Conservation (phyloP, 306 rosid species). For the Argentina anserina region DNA sequence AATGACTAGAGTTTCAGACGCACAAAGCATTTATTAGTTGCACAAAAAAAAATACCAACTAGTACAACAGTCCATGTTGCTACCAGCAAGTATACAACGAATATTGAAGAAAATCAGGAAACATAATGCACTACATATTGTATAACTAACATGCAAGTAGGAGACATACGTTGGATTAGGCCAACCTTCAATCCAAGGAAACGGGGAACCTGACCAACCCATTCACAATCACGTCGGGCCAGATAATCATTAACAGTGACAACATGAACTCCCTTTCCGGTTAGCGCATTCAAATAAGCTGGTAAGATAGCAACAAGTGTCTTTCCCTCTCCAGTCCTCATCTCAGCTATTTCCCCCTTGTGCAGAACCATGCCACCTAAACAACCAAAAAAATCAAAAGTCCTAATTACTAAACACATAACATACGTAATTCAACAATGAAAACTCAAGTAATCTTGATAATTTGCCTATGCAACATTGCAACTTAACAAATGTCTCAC, state of each 20-base stretch:
- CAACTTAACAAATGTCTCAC: no score
- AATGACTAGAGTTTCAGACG: neutral
- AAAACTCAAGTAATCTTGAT: no score
- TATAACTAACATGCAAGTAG: conserved; percentile 21
- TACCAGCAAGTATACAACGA: neutral
- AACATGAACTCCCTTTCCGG: conserved; percentile 92
- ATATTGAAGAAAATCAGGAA: neutral
- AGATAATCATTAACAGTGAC: conserved; percentile 96
- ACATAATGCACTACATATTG: neutral
- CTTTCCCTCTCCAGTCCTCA: conserved; percentile 99
- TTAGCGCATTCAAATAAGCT: conserved; percentile 86
- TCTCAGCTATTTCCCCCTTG: conserved; percentile 96
- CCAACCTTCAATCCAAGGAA: conserved; percentile 99
- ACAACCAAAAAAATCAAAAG: conserved; percentile 24
- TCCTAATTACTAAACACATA: conserved; percentile 3
- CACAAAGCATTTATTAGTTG: conserved; percentile 10
- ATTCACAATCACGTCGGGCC: conserved; percentile 93
- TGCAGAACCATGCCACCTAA: conserved; percentile 97
- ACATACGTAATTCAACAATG: neutral
- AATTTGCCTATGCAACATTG: no score
- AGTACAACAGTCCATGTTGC: conserved; percentile 1
- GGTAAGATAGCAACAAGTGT: conserved; percentile 95
- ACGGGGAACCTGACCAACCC: conserved; percentile 99
- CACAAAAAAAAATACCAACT: conserved; percentile 1
- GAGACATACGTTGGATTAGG: conserved; percentile 96